phyloP scores from a whole-genome alignment of 2,329 filamentous ascomycete genomes.

The Sporothrix schenckii region DNA sequence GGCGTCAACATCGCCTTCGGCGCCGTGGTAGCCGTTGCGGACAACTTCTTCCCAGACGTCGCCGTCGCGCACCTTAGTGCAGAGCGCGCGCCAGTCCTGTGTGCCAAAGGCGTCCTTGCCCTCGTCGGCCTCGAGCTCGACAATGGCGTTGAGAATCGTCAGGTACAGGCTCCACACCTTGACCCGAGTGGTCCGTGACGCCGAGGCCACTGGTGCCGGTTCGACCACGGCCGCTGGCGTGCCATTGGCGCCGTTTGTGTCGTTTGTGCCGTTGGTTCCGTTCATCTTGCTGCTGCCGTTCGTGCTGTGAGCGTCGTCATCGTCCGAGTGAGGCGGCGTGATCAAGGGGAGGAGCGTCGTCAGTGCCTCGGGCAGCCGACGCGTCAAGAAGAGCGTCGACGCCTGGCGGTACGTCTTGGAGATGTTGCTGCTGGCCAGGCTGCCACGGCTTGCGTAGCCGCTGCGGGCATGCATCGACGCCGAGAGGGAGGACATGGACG shows the following conservation, averaged over 20 bases:
- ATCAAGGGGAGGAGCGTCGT: slow-evolving; percentile 84
- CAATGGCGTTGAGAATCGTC: slow-evolving; percentile 85
- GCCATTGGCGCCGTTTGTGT: neutral
- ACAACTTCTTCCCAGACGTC: slow-evolving; percentile 95
- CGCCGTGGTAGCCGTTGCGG: slow-evolving; percentile 80
- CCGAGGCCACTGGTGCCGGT: slow-evolving; percentile 74
- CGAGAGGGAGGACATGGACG: slow-evolving; percentile 60
- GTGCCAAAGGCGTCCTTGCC: slow-evolving; percentile 86
- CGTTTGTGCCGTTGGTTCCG: neutral
- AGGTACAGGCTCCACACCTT: slow-evolving; percentile 98
- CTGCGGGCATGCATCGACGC: slow-evolving; percentile 66
- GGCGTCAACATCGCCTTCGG: slow-evolving; percentile 87
- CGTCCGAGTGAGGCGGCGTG: slow-evolving; percentile 56
- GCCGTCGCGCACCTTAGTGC: slow-evolving; percentile 82
- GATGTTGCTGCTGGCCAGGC: slow-evolving; percentile 55
- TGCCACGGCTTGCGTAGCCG: slow-evolving; percentile 40
- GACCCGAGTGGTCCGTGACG: slow-evolving; percentile 79
- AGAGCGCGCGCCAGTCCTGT: slow-evolving; percentile 80
- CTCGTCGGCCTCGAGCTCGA: slow-evolving; percentile 86
- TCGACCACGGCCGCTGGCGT: slow-evolving; percentile 52
- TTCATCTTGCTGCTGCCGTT: slow-evolving; percentile 4
- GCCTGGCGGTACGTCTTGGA: slow-evolving; percentile 94
- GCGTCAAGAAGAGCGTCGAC: slow-evolving; percentile 91
- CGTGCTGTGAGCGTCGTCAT: slow-evolving; percentile 40
- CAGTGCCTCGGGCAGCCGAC: slow-evolving; percentile 85